Conservation (phyloP, 306 rosid species). For the Gillenia trifoliata region DNA sequence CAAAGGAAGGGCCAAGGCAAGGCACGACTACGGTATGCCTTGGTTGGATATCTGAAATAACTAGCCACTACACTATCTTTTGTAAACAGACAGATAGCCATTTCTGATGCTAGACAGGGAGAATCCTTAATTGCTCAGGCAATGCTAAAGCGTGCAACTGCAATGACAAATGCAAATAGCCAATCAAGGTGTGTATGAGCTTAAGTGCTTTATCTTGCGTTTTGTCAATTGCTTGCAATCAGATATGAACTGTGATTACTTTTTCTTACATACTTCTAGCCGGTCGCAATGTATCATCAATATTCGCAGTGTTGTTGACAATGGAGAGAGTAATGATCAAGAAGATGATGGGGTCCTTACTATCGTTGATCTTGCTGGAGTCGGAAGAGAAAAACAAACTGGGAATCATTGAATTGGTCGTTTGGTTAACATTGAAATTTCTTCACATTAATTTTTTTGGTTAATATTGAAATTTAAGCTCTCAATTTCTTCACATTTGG, state of each 20-base stretch:
- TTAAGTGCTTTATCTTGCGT: background rate
- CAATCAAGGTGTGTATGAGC: slow-evolving; percentile 69
- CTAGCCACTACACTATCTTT: background rate
- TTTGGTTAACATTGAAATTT: too few relatives aligned
- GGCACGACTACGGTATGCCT: too few relatives aligned
- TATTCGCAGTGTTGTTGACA: slow-evolving; percentile 39
- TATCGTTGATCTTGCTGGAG: slow-evolving; percentile 92
- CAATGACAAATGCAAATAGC: slow-evolving; percentile 69
- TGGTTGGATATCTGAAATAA: background rate
- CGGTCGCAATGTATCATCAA: slow-evolving; percentile 90
- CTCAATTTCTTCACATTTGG: background rate
- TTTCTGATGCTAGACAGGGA: slow-evolving; percentile 53
- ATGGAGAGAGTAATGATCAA: slow-evolving; percentile 31
- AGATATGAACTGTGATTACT: background rate
- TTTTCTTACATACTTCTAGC: slow-evolving; percentile 35
- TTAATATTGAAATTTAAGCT: background rate
- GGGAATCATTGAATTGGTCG: slow-evolving; percentile 50
- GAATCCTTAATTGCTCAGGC: slow-evolving; percentile 67
- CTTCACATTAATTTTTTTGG: too few relatives aligned
- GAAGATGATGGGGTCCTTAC: slow-evolving; percentile 52
- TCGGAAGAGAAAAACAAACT: slow-evolving; percentile 84
- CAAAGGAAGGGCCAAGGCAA: too few relatives aligned
- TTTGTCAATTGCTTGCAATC: background rate
- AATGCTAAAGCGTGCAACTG: slow-evolving; percentile 68
- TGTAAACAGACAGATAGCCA: slow-evolving; percentile 48